Conservation (phyloP, 768 basidiomycete species). For the Leucocoprinus sp. region DNA sequence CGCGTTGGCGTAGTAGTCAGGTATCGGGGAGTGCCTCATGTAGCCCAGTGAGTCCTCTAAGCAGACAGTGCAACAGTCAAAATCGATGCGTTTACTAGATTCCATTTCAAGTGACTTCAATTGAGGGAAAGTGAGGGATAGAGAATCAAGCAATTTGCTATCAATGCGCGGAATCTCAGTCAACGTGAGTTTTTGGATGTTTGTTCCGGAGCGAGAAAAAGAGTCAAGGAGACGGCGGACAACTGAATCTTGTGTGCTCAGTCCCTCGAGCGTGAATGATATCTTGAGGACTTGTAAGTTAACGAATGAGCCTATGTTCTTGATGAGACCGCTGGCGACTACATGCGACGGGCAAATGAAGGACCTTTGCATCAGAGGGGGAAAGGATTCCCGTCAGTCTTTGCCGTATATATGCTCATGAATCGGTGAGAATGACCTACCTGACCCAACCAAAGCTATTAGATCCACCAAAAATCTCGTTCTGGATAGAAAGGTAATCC, state of each 20-base stretch:
- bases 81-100: constrained; percentile 49
- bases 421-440: constrained; percentile 23
- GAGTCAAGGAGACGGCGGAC: constrained; percentile 26
- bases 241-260: constrained; percentile 35
- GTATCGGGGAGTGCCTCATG: constrained; percentile 56
- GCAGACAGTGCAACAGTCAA: constrained; percentile 55
- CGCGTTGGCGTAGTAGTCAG: constrained; percentile 35
- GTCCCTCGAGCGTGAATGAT: constrained; percentile 34
- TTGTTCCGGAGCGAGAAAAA: constrained; percentile 20
- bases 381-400: constrained; percentile 11
- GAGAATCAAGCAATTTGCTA: constrained; percentile 32
- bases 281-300: constrained; percentile 32
- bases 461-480: constrained; percentile 10
- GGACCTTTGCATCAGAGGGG: constrained; percentile 20
- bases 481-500: constrained; percentile 11
- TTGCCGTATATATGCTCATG: constrained; percentile 15
- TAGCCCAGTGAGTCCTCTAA: constrained; percentile 52
- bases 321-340: constrained; percentile 18
- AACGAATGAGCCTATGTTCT: constrained; percentile 22
- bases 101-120: constrained; percentile 46
- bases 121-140: constrained; percentile 38
- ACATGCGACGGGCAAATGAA: constrained; percentile 24
- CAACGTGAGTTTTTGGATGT: constrained; percentile 41
- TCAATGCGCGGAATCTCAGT: constrained; percentile 53
- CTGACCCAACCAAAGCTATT: constrained; percentile 37